Conservation (phyloP, 2,329 filamentous ascomycete genomes). For the Tolypocladium ovalisporum region DNA sequence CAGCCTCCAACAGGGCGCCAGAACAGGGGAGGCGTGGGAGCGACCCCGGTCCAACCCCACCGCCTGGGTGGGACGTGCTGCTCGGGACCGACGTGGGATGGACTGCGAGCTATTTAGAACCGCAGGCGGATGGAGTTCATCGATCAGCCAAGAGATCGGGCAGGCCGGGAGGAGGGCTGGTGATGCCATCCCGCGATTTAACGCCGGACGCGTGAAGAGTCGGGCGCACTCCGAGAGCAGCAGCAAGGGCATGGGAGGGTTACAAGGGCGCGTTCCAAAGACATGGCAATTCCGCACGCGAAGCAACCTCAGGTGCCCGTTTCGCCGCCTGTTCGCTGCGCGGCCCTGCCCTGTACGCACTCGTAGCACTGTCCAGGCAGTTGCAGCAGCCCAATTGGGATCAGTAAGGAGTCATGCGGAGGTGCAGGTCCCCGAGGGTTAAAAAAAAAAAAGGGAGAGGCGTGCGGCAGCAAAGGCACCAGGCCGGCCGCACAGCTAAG, state of each 20-base stretch:
- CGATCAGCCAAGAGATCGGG: background rate
- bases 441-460: too few relatives aligned
- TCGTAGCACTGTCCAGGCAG: too few relatives aligned
- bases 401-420: background rate
- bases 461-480: background rate
- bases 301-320: background rate
- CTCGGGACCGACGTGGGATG: background rate
- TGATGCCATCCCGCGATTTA: background rate
- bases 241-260: background rate
- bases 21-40: background rate
- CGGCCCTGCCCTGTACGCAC: too few relatives aligned
- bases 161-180: background rate
- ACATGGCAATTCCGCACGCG: background rate
- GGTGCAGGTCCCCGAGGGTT: too few relatives aligned
- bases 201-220: background rate
- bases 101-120: background rate
- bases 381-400: background rate
- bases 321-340: background rate
- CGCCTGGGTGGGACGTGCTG: background rate
- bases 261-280: background rate
- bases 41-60: background rate
- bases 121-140: background rate
- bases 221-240: background rate
- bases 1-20: background rate
- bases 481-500: too few relatives aligned